Percentiles rank a stretch among this genome's conserved stretches.
Conservation (phyloP, 1,139 yeast species). For the Suhomyces yuchorum region DNA sequence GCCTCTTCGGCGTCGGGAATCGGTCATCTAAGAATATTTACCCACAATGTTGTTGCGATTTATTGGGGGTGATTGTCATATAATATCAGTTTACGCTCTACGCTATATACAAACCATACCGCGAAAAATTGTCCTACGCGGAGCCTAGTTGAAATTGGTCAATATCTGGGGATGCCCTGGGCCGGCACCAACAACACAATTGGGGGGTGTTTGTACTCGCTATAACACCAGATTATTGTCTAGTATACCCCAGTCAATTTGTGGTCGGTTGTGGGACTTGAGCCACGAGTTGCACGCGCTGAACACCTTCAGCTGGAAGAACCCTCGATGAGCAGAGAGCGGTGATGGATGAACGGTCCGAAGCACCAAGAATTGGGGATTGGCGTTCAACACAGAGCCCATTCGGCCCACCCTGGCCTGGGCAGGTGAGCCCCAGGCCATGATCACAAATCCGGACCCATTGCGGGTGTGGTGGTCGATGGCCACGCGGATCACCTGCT, state of each 20-base stretch:
- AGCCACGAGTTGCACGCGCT: conserved; percentile 76
- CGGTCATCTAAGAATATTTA: conserved; percentile 2
- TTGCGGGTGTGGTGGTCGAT: conserved; percentile 35
- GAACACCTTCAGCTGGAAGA: conserved; percentile 74
- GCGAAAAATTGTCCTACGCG: not conserved
- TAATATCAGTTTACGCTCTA: not conserved
- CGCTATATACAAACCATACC: not conserved
- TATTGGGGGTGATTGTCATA: not conserved
- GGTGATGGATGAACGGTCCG: conserved; percentile 94
- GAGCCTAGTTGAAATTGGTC: not conserved
- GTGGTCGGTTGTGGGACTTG: conserved; percentile 42
- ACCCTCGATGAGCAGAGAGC: conserved; percentile 82
- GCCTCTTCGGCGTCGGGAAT: conserved; percentile 6
- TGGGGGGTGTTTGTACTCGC: conserved; percentile 1
- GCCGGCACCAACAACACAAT: not conserved
- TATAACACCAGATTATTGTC: conserved; percentile 11
- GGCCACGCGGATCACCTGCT: conserved; percentile 56
- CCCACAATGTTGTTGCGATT: conserved; percentile 1
- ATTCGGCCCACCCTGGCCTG: conserved; percentile 62
- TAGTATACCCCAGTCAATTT: conserved; percentile 65
- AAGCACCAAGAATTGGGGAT: conserved; percentile 50
- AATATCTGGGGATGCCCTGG: not conserved
- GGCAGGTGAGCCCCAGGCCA: conserved; percentile 97
- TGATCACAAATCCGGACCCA: conserved; percentile 62
- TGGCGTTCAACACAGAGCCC: conserved; percentile 26